Base-by-base conservation (phyloP, 2,329 filamentous ascomycete genomes). In the Nigrospora sphaerica region DNA sequence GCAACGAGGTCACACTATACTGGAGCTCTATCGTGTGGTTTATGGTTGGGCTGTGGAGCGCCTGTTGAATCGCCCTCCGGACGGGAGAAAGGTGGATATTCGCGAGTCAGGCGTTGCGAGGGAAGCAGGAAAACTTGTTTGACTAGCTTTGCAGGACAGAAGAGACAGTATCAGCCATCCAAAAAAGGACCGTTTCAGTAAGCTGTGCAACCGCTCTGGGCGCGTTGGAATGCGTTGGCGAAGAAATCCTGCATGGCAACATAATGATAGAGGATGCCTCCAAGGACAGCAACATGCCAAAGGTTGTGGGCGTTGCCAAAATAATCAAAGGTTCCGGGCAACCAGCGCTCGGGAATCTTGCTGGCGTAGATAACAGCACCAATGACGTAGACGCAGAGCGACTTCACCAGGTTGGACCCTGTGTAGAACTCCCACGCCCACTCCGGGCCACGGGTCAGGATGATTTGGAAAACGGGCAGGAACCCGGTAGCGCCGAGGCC, bases 191-290 rank as follows among this genome's bases (percentile, higher is more conserved):
- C 19, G 14, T 36, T n/a, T 17, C 16, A 44, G 19, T 44, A 44
- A 2, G 70, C 62, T 17, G 77, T 73, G 58, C 78, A 82, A n/a
- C 75, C 77, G 40, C 68, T 74, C 61, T 81, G 63, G 2, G 85
- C 86, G 49, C 85, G 77, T 54, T 74, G 68, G 66, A 92, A 92
- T 12, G 88, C 88, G 36, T 77, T 78, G 5, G 85, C 77, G 61
- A 98, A 98, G 66, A 98, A 93, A 46, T 90, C 80, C 66, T 96
- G 88, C 92, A 98, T 96, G 16, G 93, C 93, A 18, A 79, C 77
- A 68, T 97, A 98, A 66, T 98, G 93, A 64, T 95, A 97, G n/a
- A 97, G 67, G 48, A 98, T 98, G 12, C 93, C 93, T 14, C 91
- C 89, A 28, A 98, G 72, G 12, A 98, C 93, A 9, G 93, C 93